Evolutionary conservation across 805 yeast genomes (phyloP).

Genomic region (Kazachstania viticola): DNA sequence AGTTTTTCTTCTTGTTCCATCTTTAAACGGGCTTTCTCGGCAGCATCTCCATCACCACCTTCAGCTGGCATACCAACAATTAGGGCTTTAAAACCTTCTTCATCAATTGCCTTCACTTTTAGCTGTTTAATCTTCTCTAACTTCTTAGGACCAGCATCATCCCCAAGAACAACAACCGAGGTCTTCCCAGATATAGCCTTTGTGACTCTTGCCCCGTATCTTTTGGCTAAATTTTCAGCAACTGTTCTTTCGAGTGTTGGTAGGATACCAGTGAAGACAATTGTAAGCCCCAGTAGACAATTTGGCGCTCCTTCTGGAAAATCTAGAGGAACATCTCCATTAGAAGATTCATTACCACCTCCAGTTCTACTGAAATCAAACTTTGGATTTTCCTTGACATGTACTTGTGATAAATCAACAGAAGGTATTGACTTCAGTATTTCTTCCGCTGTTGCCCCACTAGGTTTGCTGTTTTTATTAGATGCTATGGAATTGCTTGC

Average conservation of each 20-base stretch:
- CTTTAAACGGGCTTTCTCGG: conserved; percentile 60
- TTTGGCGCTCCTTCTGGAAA: conserved; percentile 78
- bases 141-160: conserved; percentile 95
- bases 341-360: conserved; percentile 22
- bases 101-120: conserved; percentile 71
- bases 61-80: conserved; percentile 74
- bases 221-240: conserved; percentile 65
- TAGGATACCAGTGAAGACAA: conserved; percentile 85
- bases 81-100: conserved; percentile 72
- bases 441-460: conserved; percentile 14
- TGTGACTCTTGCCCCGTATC: conserved; percentile 86
- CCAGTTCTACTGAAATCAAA: conserved; percentile 41
- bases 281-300: conserved; percentile 78
- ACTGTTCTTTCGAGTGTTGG: conserved; percentile 70
- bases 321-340: conserved; percentile 21
- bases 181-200: conserved; percentile 79
- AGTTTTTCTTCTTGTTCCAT: conserved; percentile 53
- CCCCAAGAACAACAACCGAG: conserved; percentile 80
- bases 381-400: conserved; percentile 41
- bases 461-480: background rate
- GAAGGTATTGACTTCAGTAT: conserved; percentile 55
- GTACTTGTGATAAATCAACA: conserved; percentile 46
- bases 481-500: background rate
- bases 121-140: conserved; percentile 65
- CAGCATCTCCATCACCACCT: conserved; percentile 80